These are phyloP conservation scores for Plasmodium cynomolgi DNA, from an alignment of 169 alveolate genomes.

Conservation along the genomic window DNA sequence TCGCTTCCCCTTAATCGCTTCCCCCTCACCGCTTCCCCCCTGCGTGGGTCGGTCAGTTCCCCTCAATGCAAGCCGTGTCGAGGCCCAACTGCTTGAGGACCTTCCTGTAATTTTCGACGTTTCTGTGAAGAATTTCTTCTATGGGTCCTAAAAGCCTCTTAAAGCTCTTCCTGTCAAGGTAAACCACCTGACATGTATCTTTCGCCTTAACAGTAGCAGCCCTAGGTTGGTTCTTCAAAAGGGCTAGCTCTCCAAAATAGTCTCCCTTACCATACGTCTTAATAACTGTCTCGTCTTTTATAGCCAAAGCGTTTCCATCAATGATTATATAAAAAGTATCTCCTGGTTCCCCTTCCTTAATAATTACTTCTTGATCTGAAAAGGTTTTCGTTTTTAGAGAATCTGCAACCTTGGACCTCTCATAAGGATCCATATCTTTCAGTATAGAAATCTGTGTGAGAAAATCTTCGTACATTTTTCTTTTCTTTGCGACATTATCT, in stretches of 20 bases:
- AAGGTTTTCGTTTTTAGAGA: constrained; percentile 90
- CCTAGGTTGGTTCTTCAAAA: constrained; percentile 94
- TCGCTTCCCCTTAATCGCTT: background rate
- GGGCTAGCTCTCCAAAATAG: constrained; percentile 98
- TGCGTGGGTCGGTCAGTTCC: background rate
- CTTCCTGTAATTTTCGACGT: constrained; percentile 92
- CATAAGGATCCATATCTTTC: constrained; percentile 93
- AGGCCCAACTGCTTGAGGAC: constrained; percentile 79
- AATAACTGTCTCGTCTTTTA: constrained; percentile 90
- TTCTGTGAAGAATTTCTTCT: constrained; percentile 93
- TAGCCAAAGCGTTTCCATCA: constrained; percentile 96
- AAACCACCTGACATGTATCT: constrained; percentile 86
- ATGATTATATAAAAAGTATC: constrained; percentile 91
- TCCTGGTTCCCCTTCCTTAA: constrained; percentile 96
- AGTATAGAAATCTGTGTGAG: constrained; percentile 91
- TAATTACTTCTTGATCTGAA: constrained; percentile 91
- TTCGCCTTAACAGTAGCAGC: constrained; percentile 95
- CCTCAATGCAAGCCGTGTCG: constrained; percentile 64
- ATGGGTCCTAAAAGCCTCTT: constrained; percentile 96
- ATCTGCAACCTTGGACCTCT: constrained; percentile 94
- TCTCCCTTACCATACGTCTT: constrained; percentile 92
- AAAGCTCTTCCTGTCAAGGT: constrained; percentile 95
- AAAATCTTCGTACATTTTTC: constrained; percentile 93
- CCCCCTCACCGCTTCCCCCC: background rate
- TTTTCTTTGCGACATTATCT: constrained; percentile 93